A percentile compares a stretch with the other conserved stretches of the same genome.
Evolutionary conservation across 2,329 filamentous ascomycete species (phyloP).

Genomic region (Claviceps purpurea): DNA sequence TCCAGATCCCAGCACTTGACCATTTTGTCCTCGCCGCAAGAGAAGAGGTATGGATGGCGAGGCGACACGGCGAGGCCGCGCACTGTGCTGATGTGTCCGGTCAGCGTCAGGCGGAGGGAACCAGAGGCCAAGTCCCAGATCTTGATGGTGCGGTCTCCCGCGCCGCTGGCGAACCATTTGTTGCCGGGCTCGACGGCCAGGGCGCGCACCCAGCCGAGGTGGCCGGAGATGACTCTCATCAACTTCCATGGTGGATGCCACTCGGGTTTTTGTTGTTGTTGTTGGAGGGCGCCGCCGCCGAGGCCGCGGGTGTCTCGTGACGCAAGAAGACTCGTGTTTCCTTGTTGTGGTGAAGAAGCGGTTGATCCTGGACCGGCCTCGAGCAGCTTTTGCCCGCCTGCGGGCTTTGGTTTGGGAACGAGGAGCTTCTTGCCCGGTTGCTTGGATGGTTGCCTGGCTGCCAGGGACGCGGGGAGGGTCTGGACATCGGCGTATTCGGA

Average conservation of each 20-base stretch:
- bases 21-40: constrained; percentile 98
- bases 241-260: constrained; percentile 99
- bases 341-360: neutral
- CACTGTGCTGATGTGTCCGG: constrained; percentile 88
- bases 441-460: constrained; percentile 58
- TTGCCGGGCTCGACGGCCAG: constrained; percentile 91
- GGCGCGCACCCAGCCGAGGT: constrained; percentile 85
- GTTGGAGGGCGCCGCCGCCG: constrained; percentile 7
- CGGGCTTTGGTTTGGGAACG: constrained; percentile 9
- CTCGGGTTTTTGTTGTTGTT: constrained; percentile 54
- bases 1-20: constrained; percentile 99
- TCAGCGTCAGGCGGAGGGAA: constrained; percentile 70
- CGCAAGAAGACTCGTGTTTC: constrained; percentile 17
- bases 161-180: constrained; percentile 93
- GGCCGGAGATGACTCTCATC: constrained; percentile 92
- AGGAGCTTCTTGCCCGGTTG: constrained; percentile 15
- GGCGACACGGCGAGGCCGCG: constrained; percentile 85
- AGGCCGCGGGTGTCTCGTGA: constrained; percentile 12
- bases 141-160: constrained; percentile 93
- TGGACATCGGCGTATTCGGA: constrained; percentile 68
- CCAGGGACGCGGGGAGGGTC: constrained; percentile 63
- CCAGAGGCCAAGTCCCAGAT: constrained; percentile 95
- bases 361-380: constrained; percentile 15
- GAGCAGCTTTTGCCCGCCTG: constrained; percentile 26
- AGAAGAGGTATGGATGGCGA: constrained; percentile 91